Conservation (phyloP, 306 rosid species). For the Cucumis melo region DNA sequence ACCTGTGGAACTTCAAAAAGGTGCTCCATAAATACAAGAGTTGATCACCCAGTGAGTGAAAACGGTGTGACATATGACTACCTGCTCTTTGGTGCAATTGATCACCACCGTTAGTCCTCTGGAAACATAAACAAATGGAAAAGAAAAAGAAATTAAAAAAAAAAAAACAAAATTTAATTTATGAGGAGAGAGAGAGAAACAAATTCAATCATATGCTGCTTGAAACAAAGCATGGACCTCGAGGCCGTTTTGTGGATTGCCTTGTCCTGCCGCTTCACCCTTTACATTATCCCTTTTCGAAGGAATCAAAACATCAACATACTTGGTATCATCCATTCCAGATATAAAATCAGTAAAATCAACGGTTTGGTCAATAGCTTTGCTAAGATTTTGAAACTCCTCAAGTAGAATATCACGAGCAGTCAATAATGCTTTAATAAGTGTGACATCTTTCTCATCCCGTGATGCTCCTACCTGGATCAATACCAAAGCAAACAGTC, state of each 20-base stretch:
- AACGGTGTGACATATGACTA: conserved; percentile 31
- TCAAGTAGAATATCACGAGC: conserved; percentile 65
- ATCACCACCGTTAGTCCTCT: conserved; percentile 37
- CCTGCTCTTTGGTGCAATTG: conserved; percentile 29
- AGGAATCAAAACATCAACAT: conserved; percentile 20
- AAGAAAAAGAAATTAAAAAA: not conserved
- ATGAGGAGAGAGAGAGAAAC: not conserved
- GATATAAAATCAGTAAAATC: conserved; percentile 62
- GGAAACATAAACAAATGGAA: conserved; percentile 6
- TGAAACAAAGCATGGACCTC: conserved; percentile 54
- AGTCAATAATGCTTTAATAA: conserved; percentile 47
- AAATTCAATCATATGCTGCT: not conserved
- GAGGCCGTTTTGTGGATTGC: conserved; percentile 58
- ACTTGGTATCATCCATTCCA: conserved; percentile 41
- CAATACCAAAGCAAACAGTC: conserved; percentile 28
- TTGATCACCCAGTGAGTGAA: conserved; percentile 59
- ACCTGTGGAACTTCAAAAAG: conserved; percentile 74
- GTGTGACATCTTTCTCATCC: conserved; percentile 31
- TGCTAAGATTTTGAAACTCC: conserved; percentile 56
- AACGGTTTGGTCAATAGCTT: conserved; percentile 38
- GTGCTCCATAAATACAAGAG: conserved; percentile 64
- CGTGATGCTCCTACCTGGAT: conserved; percentile 22
- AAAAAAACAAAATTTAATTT: not conserved
- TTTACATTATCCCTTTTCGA: conserved; percentile 23
- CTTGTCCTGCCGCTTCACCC: conserved; percentile 38